Evolutionary conservation across 2,329 filamentous ascomycete genomes (phyloP).

Genomic region (Aureobasidium uvarum): DNA sequence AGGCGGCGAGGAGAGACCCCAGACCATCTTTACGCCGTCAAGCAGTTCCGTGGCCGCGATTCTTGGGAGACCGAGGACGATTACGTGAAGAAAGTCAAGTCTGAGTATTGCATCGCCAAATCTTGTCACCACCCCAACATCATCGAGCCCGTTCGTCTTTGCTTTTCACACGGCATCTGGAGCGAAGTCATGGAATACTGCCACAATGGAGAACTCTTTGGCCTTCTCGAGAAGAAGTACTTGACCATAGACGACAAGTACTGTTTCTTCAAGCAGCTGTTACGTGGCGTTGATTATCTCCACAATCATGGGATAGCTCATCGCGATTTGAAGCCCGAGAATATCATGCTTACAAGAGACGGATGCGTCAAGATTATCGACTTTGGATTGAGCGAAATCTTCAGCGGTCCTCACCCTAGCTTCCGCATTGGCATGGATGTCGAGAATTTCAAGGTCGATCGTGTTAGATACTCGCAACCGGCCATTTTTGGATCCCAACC

Average conservation of each 20-base stretch:
- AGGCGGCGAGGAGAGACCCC: conserved; percentile 46
- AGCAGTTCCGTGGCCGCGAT: conserved; percentile 77
- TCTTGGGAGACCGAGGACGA: conserved; percentile 65
- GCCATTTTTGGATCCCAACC: conserved; percentile 82
- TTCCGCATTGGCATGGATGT: conserved; percentile 70
- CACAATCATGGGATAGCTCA: conserved; percentile 84
- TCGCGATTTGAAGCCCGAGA: conserved; percentile 88
- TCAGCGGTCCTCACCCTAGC: conserved; percentile 77
- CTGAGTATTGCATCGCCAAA: conserved; percentile 84
- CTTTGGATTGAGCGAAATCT: conserved; percentile 86
- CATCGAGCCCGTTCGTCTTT: conserved; percentile 74
- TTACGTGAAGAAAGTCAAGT: conserved; percentile 87
- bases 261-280: conserved; percentile 86
- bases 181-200: conserved; percentile 96
- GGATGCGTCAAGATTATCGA: conserved; percentile 88
- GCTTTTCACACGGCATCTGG: conserved; percentile 70
- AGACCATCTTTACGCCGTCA: conserved; percentile 73
- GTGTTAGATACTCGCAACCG: conserved; percentile 68
- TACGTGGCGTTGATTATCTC: conserved; percentile 78
- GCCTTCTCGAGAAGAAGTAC: conserved; percentile 66
- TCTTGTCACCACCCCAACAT: conserved; percentile 84
- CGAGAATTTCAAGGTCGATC: conserved; percentile 55
- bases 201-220: conserved; percentile 74
- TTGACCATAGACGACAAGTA: conserved; percentile 66
- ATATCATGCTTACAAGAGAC: conserved; percentile 73